A percentile compares a stretch with the other conserved stretches of the same genome.
Conservation (phyloP, 2,329 filamentous ascomycete species). For the Rasamsonia emersonii region DNA sequence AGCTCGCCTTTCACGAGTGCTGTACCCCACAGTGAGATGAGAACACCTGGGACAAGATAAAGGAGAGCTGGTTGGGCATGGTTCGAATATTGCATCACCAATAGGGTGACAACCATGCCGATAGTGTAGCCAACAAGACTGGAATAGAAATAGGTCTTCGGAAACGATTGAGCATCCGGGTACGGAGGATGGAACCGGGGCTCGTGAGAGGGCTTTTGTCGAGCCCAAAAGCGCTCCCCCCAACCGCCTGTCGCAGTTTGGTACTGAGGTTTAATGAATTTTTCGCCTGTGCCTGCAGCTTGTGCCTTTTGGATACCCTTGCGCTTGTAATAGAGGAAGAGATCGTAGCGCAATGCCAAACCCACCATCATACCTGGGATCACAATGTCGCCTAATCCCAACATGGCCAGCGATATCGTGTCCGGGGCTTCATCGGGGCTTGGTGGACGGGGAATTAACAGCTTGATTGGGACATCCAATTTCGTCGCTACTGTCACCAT, state of each 20-base stretch:
- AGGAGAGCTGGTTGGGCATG: slow-evolving; percentile 85
- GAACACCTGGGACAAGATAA: slow-evolving; percentile 82
- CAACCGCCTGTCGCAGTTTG: slow-evolving; percentile 60
- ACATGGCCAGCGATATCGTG: slow-evolving; percentile 54
- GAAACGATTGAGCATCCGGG: slow-evolving; percentile 47
- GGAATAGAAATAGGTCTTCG: slow-evolving; percentile 78
- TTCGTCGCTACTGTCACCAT: slow-evolving; percentile 65
- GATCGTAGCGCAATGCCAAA: slow-evolving; percentile 81
- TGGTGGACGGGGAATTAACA: slow-evolving; percentile 66
- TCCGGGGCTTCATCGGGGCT: slow-evolving; percentile 36
- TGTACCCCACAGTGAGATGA: slow-evolving; percentile 66
- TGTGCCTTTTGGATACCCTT: slow-evolving; percentile 44
- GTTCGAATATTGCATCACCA: slow-evolving; percentile 66
- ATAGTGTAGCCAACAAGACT: slow-evolving; percentile 66
- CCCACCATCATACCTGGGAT: slow-evolving; percentile 86
- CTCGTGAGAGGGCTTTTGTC: slow-evolving; percentile 17
- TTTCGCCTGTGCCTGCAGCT: slow-evolving; percentile 13
- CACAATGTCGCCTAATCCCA: slow-evolving; percentile 90
- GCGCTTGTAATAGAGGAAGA: slow-evolving; percentile 71
- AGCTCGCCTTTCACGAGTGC: slow-evolving; percentile 64
- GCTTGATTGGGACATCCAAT: slow-evolving; percentile 86
- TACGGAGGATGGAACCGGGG: slow-evolving; percentile 26
- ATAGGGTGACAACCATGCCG: slow-evolving; percentile 68
- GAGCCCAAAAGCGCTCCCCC: slow-evolving; percentile 77
- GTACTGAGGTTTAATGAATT: slow-evolving; percentile 27